A percentile compares a stretch with the other conserved stretches of the same genome.
phyloP scores from a whole-genome alignment of 1,284 basidiomycete genomes.

The Pseudomicrostroma phylloplanum region DNA sequence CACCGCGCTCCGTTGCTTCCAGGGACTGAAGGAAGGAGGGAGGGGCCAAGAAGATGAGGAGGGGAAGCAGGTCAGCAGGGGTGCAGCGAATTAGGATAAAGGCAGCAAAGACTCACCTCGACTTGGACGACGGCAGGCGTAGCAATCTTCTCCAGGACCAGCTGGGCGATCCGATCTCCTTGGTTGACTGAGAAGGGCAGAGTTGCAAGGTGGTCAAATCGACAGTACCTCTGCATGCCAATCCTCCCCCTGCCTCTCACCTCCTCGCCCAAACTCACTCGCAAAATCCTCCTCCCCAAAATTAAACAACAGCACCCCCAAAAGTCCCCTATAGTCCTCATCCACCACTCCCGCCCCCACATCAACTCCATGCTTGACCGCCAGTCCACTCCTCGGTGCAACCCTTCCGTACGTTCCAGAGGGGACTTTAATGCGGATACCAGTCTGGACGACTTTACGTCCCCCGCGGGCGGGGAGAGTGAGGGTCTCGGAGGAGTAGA shows the following conservation, averaged over 20 bases:
- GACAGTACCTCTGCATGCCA: too few species aligned
- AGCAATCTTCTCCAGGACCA: slow-evolving; percentile 84
- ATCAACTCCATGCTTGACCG: slow-evolving; percentile 92
- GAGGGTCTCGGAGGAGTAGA: slow-evolving; percentile 65
- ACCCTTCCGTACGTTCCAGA: slow-evolving; percentile 89
- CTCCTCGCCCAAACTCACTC: slow-evolving; percentile 55
- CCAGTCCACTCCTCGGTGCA: slow-evolving; percentile 81
- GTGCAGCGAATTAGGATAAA: neutral
- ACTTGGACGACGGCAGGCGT: slow-evolving; percentile 81
- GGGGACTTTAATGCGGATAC: slow-evolving; percentile 86
- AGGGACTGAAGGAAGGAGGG: slow-evolving; percentile 59
- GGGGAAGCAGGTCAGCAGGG: neutral
- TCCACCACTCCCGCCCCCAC: slow-evolving; percentile 95
- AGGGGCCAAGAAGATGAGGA: neutral
- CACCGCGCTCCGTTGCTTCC: slow-evolving; percentile 73
- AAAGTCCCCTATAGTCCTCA: slow-evolving; percentile 84
- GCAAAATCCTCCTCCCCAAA: slow-evolving; percentile 74
- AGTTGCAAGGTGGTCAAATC: too few species aligned
- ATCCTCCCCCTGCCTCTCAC: too few species aligned
- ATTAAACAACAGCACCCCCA: slow-evolving; percentile 94
- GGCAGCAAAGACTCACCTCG: slow-evolving; percentile 57
- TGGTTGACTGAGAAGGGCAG: slow-evolving; percentile 48
- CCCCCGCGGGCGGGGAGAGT: slow-evolving; percentile 54
- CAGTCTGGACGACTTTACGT: slow-evolving; percentile 81
- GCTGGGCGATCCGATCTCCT: slow-evolving; percentile 88